Conservation (phyloP, 2,329 filamentous ascomycete genomes). For the Myriosclerotinia scirpicola region DNA sequence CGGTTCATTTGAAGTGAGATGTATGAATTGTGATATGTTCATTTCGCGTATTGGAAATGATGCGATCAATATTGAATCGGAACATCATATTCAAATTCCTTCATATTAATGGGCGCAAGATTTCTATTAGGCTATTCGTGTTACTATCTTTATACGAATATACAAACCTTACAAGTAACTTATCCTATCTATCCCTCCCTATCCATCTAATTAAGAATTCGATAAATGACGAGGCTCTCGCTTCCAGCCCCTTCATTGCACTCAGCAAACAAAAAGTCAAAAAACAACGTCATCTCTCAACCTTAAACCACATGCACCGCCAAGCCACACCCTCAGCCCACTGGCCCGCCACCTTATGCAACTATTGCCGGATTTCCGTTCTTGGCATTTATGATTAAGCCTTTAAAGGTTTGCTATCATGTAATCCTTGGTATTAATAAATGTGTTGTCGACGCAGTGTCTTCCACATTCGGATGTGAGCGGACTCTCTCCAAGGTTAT, state of each 20-base stretch:
- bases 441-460: not conserved
- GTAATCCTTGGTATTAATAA: not conserved
- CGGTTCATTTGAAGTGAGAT: not conserved
- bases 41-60: no score
- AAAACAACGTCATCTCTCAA: constrained; percentile 6
- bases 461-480: not conserved
- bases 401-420: not conserved
- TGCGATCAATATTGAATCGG: no score
- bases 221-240: not conserved
- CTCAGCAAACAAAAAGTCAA: not conserved
- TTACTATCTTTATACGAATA: no score
- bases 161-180: no score
- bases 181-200: no score
- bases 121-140: no score
- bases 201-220: not conserved
- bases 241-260: constrained; percentile 13
- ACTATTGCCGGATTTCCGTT: constrained; percentile 13
- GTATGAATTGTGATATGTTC: no score
- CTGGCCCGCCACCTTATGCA: constrained; percentile 1
- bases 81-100: no score
- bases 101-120: no score
- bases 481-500: not conserved
- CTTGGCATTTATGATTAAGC: not conserved
- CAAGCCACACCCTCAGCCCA: constrained; percentile 13
- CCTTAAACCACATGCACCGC: not conserved